phyloP scores from a whole-genome alignment of 192 early-diverging fungal genomes.

The Backusella luteola region DNA sequence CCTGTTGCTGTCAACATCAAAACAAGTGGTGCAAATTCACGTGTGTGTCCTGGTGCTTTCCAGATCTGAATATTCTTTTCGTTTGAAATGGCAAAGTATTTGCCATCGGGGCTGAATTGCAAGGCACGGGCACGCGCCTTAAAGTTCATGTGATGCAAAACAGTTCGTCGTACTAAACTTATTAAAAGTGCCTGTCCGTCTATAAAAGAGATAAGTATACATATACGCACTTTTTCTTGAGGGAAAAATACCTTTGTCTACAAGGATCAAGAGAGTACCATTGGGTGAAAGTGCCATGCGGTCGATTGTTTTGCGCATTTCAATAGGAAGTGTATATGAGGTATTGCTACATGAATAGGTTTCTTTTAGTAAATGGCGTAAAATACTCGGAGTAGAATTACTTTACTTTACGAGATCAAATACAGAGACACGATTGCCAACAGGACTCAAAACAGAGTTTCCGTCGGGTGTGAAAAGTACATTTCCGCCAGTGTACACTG shows the following conservation, averaged over 20 bases:
- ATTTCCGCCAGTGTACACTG: conserved; percentile 97
- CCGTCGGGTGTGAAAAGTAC: conserved; percentile 93
- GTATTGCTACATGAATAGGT: conserved; percentile 64
- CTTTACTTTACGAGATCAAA: conserved; percentile 94
- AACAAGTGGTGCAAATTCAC: conserved; percentile 92
- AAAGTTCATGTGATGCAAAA: conserved; percentile 91
- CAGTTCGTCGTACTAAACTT: conserved; percentile 80
- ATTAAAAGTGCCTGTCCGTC: conserved; percentile 86
- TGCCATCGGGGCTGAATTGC: conserved; percentile 91
- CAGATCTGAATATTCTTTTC: conserved; percentile 87
- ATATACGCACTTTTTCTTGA: not conserved
- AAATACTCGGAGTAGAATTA: not conserved
- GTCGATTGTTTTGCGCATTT: conserved; percentile 89
- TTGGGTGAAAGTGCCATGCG: conserved; percentile 89
- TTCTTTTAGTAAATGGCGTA: not conserved
- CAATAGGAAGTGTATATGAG: conserved; percentile 89
- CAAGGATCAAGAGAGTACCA: conserved; percentile 81
- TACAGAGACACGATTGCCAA: conserved; percentile 93
- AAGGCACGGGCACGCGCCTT: conserved; percentile 78
- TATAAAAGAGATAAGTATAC: conserved; percentile 18
- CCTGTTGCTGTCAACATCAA: conserved; percentile 78
- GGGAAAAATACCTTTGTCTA: conserved; percentile 78
- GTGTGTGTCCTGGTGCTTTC: conserved; percentile 87
- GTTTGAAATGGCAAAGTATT: conserved; percentile 82
- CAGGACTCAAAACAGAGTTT: conserved; percentile 89